Conservation (phyloP, 345 rosid species). For the Hirschfeldia incana region DNA sequence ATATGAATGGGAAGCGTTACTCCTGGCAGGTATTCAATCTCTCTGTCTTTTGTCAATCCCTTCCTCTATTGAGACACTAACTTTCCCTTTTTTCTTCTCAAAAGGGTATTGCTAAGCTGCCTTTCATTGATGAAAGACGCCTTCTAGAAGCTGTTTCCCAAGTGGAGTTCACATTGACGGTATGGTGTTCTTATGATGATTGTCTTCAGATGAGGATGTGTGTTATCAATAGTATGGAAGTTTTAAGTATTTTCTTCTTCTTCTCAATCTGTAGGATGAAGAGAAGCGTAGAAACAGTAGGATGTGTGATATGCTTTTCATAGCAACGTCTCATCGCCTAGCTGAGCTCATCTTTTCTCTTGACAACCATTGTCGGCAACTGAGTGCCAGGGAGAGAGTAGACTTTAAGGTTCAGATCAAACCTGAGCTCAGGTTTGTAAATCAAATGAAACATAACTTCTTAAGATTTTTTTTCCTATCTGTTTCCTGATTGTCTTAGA, state of each 20-base stretch:
- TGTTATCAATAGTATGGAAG: no score
- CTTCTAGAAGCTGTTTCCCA: slow-evolving; percentile 80
- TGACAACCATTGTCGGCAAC: slow-evolving; percentile 68
- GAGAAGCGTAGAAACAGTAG: slow-evolving; percentile 80
- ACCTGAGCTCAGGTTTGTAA: slow-evolving; percentile 79
- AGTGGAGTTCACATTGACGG: slow-evolving; percentile 76
- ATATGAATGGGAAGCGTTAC: slow-evolving; percentile 92
- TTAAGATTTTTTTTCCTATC: not conserved
- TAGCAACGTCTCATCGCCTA: slow-evolving; percentile 74
- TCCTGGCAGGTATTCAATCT: slow-evolving; percentile 73
- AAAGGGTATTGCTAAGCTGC: slow-evolving; percentile 92
- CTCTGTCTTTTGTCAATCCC: slow-evolving; percentile 12
- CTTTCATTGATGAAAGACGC: slow-evolving; percentile 90
- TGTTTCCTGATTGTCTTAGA: slow-evolving; percentile 47
- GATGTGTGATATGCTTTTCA: slow-evolving; percentile 90
- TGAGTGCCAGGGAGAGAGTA: slow-evolving; percentile 51
- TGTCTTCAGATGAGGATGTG: not conserved
- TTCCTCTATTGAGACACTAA: slow-evolving; percentile 6
- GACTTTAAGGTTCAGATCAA: slow-evolving; percentile 60
- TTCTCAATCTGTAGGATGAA: slow-evolving; percentile 60
- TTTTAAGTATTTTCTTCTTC: no score
- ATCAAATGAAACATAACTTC: not conserved
- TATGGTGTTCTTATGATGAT: slow-evolving; percentile 38
- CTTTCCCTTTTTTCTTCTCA: not conserved
- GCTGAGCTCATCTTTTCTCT: slow-evolving; percentile 83